Base-by-base conservation (phyloP, 169 alveolate genomes). In the Cryptosporidium felis region DNA sequence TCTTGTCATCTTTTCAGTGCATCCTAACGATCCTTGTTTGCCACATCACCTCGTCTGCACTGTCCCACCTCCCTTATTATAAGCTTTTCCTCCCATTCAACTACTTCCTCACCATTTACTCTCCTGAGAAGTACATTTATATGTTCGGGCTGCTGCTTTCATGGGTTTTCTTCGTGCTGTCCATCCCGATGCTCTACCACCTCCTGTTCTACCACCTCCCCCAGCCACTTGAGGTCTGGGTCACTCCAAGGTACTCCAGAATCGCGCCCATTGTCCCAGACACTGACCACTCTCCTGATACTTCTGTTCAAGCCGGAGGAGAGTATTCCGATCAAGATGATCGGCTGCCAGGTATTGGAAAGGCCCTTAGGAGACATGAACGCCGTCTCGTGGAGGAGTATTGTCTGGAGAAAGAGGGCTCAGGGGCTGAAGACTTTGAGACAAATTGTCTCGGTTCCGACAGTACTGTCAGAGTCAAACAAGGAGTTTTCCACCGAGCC, bases 191-290 rank as follows among this genome's bases (percentile, higher is more conserved):
- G 85, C 26, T 74, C 34, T 74, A 74, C 61, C 85, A 74, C 41
- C 26, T 74, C 34, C 61, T 74, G 21, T 74, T 53, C 26, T 74
- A 74, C 23, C 85, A 74, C 9, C 61, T 74, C n/a, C 85, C 85
- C 0, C 85, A 74, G 45, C 85, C 85, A 51, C 67, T 74, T 6
- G 85, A 74, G 42, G 85, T 74, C n/a, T 74, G 85, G 85, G 67
- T 74, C 23, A 49, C 85, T 36, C 65, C 81, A 5, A 28, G 74
- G 26, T 74, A 74, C 41, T 74, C 81, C 45, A 65, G 41, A 46
- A 21, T 65, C n/a, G n/a, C n/a, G n/a, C n/a, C n/a, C n/a, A n/a
- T n/a, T n/a, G n/a, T n/a, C n/a, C n/a, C n/a, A n/a, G n/a, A n/a
- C n/a, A n/a, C n/a, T n/a, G n/a, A n/a, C n/a, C n/a, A n/a, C n/a